Evolutionary conservation across 768 basidiomycete genomes (phyloP), one percentile per base, ranked within the genome.

Genomic region (Sistotremastrum niveocremeum): DNA sequence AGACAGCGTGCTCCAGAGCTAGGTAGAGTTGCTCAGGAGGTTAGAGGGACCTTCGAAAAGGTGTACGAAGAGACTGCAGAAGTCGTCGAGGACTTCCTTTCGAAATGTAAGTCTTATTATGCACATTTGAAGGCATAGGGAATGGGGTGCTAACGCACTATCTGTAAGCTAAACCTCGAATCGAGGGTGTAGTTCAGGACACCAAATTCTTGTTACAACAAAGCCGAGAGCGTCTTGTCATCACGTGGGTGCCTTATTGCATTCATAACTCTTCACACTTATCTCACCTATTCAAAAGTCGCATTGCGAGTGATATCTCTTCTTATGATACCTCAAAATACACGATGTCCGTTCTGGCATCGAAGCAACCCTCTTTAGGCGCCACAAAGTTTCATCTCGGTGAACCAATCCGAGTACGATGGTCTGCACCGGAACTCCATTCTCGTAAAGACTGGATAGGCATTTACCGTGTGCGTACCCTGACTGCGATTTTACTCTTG

Each of bases 401-500:
- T 34, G 88, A 98, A 60, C 80, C 85, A 2, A 90, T 99, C 54
- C 71, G 62, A 2, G 71, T 99, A 40, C 73, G 74, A 41, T 98
- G 93, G 93, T 76, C 79, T 52, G 93, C 87, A 1, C 93, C 94
- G 1, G 63, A 68, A 34, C 73, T 77, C 45, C 94, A 97, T 58
- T 93, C 91, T 8, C 73, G 86, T 8, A 78, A 79, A 54, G 95
- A 99, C 60, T 98, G 95, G 95, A 84, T 99, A 56, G 95, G 93
- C 9, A 76, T 97, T 29, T 90, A 90, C 58, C 72, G 82, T 59
- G 86, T 86, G 54, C 37, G 68, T 57, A 34, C 36, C 50, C 32
- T 46, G 35, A 54, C 39, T 31, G 31, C 42, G 8, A 11, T 2
- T 36, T 36, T 10, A 7, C 37, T 20, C 20, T 39, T 44, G 34